Conservation (phyloP, 2,329 filamentous ascomycete species). For the Rhynchosporium agropyri region DNA sequence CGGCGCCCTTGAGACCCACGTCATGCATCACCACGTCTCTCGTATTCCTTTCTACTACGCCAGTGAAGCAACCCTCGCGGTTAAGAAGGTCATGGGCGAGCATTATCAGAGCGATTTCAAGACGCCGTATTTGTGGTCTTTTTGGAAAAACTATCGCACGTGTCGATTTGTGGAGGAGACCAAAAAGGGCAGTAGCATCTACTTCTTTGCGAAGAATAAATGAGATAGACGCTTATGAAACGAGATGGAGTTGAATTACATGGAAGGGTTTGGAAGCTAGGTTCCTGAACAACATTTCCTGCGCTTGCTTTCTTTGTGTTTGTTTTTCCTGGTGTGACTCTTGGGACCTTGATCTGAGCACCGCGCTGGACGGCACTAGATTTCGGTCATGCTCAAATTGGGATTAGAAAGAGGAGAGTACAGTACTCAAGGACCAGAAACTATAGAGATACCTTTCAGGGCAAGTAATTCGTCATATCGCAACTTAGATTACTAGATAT, state of each 20-base stretch:
- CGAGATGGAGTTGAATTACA: neutral
- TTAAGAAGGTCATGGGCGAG: constrained; percentile 55
- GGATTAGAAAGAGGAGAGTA: no score
- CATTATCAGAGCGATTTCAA: constrained; percentile 51
- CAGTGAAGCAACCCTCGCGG: constrained; percentile 56
- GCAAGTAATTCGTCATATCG: no score
- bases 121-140: constrained; percentile 38
- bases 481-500: no score
- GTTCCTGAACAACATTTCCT: no score
- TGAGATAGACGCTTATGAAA: no score
- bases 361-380: no score
- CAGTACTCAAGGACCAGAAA: no score
- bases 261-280: neutral
- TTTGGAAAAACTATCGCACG: constrained; percentile 38
- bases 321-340: no score
- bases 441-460: no score
- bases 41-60: constrained; percentile 62
- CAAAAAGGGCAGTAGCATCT: constrained; percentile 29
- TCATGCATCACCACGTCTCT: constrained; percentile 63
- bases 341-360: no score
- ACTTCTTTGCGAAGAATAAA: constrained; percentile 32
- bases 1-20: constrained; percentile 63
- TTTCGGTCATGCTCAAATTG: no score
- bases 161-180: constrained; percentile 41
- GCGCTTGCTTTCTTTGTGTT: no score